Base-by-base conservation (phyloP, 371 early-diverging fungal genomes). In the Batkoa obscura region DNA sequence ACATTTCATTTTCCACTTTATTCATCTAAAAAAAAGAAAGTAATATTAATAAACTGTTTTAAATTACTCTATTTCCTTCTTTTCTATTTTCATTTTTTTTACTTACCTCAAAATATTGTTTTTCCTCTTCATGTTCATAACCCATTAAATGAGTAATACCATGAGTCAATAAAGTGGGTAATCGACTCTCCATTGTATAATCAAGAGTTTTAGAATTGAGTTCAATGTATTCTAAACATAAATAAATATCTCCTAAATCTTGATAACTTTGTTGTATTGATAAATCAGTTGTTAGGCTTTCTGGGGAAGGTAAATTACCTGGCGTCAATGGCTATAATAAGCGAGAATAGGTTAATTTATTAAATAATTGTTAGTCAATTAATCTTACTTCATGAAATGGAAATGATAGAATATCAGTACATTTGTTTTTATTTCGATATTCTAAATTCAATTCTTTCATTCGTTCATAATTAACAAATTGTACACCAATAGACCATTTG, bases 71-170 rank as follows among this genome's bases (percentile, higher is more conserved):
- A n/a, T n/a, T n/a, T n/a, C n/a, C n/a, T n/a, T n/a, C n/a, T n/a
- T n/a, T n/a, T n/a, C n/a, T n/a, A n/a, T n/a, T n/a, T n/a, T n/a
- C n/a, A n/a, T n/a, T n/a, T n/a, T n/a, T n/a, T n/a, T n/a, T n/a
- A n/a, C 39, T 57, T 53, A 61, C 61, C 58, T 45, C 10, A 13
- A 34, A n/a, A 30, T 37, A 61, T 4, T 58, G 45, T 6, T 37
- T 55, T 6, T 61, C 58, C 13, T 42, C 53, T 38, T 57, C 61
- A 54, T 61, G 61, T 42, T 61, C 58, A 53, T 61, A 61, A 23
- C 61, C 61, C 31, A 61, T 23, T 32, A 61, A 61, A 58, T 61
- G 61, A 41, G 52, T 53, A 30, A 61, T 43, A 37, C 61, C 58
- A 47, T 61, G 61, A 17, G 38, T 39, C 30, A 39, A 61, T 48